Evolutionary conservation across 306 rosid species (phyloP).

Genomic region (Lablab purpureus): DNA sequence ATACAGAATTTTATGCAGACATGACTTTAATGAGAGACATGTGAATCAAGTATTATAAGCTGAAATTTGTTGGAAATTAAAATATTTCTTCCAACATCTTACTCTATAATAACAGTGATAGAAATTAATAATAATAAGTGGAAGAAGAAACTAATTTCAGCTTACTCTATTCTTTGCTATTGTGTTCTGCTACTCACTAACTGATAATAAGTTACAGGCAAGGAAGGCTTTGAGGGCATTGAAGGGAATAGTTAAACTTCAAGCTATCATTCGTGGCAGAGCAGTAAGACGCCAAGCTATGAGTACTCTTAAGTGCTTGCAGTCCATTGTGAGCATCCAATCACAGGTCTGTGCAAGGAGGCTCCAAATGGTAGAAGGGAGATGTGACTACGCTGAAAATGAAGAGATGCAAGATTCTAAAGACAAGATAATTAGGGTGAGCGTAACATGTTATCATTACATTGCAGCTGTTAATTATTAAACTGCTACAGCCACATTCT

Average conservation of each 20-base stretch:
- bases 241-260: conserved; percentile 95
- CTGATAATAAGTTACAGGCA: conserved; percentile 63
- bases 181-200: conserved; percentile 15
- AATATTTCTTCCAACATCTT: neutral
- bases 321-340: conserved; percentile 85
- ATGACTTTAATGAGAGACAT: neutral
- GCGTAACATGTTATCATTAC: neutral
- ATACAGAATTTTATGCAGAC: neutral
- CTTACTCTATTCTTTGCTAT: conserved; percentile 16
- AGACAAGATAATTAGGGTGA: conserved; percentile 72
- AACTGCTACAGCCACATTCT: neutral
- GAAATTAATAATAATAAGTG: conserved; percentile 7
- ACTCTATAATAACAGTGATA: neutral
- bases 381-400: conserved; percentile 49
- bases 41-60: conserved; percentile 14
- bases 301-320: conserved; percentile 82
- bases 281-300: conserved; percentile 94
- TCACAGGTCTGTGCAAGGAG: conserved; percentile 75
- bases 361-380: conserved; percentile 60
- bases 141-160: neutral
- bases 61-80: conserved; percentile 7
- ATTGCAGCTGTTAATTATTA: neutral
- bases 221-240: conserved; percentile 88
- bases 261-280: conserved; percentile 90
- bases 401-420: conserved; percentile 57